Evolutionary conservation across 2,329 filamentous ascomycete species (phyloP).

Genomic region (Aspergillus hiratsukae): DNA sequence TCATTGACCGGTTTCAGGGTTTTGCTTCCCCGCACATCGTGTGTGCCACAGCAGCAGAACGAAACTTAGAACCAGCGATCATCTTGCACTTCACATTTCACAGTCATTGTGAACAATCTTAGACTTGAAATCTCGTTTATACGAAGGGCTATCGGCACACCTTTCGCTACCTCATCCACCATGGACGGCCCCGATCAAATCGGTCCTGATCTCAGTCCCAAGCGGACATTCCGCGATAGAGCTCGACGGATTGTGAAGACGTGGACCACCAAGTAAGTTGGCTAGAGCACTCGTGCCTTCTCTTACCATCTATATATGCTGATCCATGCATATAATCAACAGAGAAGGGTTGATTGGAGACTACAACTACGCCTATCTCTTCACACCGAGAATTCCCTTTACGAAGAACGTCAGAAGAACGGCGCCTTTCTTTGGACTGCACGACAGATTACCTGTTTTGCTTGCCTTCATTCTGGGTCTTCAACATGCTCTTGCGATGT

Average conservation of each 20-base stretch:
- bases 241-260: constrained; percentile 30
- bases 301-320: not conserved
- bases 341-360: constrained; percentile 72
- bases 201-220: constrained; percentile 37
- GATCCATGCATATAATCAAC: not conserved
- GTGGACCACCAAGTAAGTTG: constrained; percentile 40
- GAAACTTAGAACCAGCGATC: not conserved
- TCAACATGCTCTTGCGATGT: constrained; percentile 66
- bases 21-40: not conserved
- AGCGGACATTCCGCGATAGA: constrained; percentile 33
- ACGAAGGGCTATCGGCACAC: not conserved
- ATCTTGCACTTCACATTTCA: not conserved
- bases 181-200: constrained; percentile 42
- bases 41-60: not conserved
- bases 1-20: not conserved
- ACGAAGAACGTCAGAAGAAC: constrained; percentile 58
- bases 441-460: constrained; percentile 64
- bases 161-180: not conserved
- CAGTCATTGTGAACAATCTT: not conserved
- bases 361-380: constrained; percentile 89
- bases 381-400: constrained; percentile 77
- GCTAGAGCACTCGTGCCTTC: not conserved
- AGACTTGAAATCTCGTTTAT: not conserved
- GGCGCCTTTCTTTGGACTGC: constrained; percentile 66
- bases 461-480: constrained; percentile 64